Percentiles rank a stretch among this genome's conserved stretches.
phyloP scores from a whole-genome alignment of 1,284 basidiomycete genomes.

The Boletellus deceptivus region DNA sequence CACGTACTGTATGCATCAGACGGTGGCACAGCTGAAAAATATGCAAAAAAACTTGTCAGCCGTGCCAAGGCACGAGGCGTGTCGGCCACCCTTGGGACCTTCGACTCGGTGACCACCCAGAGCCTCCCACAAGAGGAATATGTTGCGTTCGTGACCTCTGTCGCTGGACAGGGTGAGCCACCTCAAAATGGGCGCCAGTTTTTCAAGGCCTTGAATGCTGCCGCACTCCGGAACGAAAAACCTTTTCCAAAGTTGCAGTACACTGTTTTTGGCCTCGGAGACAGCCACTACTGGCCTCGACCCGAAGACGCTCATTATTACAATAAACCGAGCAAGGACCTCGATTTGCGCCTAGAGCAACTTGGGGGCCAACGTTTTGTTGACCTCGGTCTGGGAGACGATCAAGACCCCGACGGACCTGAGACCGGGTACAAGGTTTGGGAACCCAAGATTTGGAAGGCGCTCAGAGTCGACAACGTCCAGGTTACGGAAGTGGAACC shows the following conservation, averaged over 20 bases:
- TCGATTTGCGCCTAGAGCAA: conserved; percentile 74
- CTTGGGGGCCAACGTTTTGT: conserved; percentile 76
- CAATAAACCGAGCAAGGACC: conserved; percentile 95
- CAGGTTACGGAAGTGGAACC: conserved; percentile 93
- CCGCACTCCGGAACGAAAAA: conserved; percentile 54
- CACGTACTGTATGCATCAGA: conserved; percentile 92
- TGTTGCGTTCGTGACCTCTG: conserved; percentile 88
- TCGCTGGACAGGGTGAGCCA: conserved; percentile 98
- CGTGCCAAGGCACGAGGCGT: conserved; percentile 87
- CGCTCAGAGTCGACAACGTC: conserved; percentile 87
- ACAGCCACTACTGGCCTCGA: conserved; percentile 99
- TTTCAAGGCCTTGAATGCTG: conserved; percentile 82
- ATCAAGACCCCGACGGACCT: conserved; percentile 95
- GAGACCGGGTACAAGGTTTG: conserved; percentile 96
- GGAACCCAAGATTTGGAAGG: conserved; percentile 94
- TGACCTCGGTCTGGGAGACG: conserved; percentile 87
- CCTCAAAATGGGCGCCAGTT: conserved; percentile 95
- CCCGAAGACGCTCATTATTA: conserved; percentile 96
- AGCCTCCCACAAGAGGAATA: conserved; percentile 76
- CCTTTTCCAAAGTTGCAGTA: conserved; percentile 66
- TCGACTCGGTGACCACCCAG: conserved; percentile 80
- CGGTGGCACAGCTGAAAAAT: conserved; percentile 93
- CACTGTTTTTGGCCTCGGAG: conserved; percentile 93
- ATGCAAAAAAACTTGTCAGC: conserved; percentile 84
- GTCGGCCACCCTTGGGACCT: conserved; percentile 65